Conservation (phyloP, 345 rosid genomes). For the Punica granatum region DNA sequence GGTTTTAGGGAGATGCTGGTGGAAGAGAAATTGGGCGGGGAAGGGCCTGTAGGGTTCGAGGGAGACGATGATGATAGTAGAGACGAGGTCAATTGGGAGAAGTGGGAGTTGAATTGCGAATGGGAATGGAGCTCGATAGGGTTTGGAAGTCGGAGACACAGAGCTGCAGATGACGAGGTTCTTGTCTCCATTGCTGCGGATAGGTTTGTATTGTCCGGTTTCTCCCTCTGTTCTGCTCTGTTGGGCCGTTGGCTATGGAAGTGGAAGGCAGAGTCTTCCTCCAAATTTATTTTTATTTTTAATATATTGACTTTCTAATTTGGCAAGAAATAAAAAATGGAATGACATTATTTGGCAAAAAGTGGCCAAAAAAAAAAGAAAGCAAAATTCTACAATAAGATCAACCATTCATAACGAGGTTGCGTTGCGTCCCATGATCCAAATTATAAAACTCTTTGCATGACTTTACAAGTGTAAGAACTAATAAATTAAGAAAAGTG, state of each 20-base stretch:
- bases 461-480: no score
- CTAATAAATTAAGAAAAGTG: no score
- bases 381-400: no score
- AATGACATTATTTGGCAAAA: no score
- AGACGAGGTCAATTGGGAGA: constrained; percentile 13
- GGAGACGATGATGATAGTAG: constrained; percentile 4
- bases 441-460: no score
- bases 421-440: no score
- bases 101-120: constrained; percentile 18
- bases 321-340: no score
- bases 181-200: not conserved
- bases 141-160: constrained; percentile 19
- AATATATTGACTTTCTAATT: no score
- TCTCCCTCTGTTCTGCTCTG: not conserved
- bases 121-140: constrained; percentile 28
- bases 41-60: not conserved
- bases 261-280: not conserved
- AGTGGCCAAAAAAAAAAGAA: no score
- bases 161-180: constrained; percentile 6
- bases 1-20: constrained; percentile 28
- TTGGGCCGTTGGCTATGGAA: not conserved
- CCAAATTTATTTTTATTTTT: no score
- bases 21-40: constrained; percentile 32
- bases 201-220: not conserved
- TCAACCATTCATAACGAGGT: no score